Percentiles rank a stretch among this genome's conserved stretches.
phyloP scores from a whole-genome alignment of 1,284 basidiomycete species.

The Ceratobasidium sp. region DNA sequence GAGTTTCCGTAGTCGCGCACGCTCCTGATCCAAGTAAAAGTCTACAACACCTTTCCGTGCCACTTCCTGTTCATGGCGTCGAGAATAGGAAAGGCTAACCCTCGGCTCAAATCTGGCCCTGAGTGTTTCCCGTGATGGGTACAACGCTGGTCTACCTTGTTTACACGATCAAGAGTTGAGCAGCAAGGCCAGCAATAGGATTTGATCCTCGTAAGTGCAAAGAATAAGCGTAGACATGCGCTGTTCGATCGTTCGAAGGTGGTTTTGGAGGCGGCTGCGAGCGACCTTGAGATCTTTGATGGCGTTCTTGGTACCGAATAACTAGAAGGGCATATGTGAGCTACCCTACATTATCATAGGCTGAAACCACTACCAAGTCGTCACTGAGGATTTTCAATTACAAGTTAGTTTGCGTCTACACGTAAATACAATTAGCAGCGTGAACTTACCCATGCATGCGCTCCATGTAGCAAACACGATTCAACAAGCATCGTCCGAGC shows the following conservation, averaged over 20 bases:
- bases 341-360: background rate
- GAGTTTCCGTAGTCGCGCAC: background rate
- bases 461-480: background rate
- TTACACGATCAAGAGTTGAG: background rate
- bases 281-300: conserved; percentile 1
- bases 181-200: background rate
- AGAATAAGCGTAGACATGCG: background rate
- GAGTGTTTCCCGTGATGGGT: background rate
- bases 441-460: background rate
- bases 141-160: background rate
- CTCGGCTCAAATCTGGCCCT: background rate
- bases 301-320: background rate
- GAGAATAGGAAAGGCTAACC: background rate
- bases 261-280: background rate
- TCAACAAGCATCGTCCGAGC: background rate
- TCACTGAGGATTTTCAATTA: background rate
- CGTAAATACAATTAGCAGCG: background rate
- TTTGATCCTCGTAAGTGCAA: background rate
- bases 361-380: background rate
- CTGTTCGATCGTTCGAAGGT: background rate
- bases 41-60: background rate
- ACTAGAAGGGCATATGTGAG: background rate
- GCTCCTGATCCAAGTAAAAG: background rate
- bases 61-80: background rate
- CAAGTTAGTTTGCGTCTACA: background rate